Evolutionary conservation across 2,329 filamentous ascomycete species (phyloP).

Genomic region (Rhinocladiella similis): DNA sequence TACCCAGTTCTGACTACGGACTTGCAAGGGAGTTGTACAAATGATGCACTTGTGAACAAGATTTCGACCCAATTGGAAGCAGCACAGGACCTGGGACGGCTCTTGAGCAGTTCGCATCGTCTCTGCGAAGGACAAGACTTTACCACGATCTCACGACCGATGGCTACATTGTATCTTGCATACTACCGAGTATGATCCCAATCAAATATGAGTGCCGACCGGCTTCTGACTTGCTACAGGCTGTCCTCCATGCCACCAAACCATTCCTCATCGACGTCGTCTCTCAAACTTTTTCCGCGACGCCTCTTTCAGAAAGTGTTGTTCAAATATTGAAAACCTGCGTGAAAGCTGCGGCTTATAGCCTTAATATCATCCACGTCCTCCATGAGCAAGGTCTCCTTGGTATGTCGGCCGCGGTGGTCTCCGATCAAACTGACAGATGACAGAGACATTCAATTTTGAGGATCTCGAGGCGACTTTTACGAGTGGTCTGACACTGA

Average conservation of each 20-base stretch:
- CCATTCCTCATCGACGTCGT: neutral
- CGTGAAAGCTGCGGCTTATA: constrained; percentile 6
- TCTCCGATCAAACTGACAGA: neutral
- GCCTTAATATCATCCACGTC: constrained; percentile 7
- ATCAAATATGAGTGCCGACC: neutral
- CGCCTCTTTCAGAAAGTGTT: neutral
- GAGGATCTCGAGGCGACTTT: constrained; percentile 8
- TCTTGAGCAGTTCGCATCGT: constrained; percentile 2
- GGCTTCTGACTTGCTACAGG: neutral
- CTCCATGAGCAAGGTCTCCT: constrained; percentile 10
- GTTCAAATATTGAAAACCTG: constrained; percentile 1
- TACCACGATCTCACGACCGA: constrained; percentile 5
- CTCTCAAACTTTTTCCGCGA: neutral
- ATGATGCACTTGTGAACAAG: too few relatives aligned
- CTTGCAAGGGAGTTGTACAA: too few relatives aligned
- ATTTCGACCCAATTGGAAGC: neutral
- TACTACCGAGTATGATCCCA: constrained; percentile 8
- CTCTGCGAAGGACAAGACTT: constrained; percentile 3
- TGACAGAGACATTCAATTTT: constrained; percentile 9
- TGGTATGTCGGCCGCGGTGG: neutral
- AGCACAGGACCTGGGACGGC: neutral
- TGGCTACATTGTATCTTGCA: constrained; percentile 11
- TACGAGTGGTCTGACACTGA: constrained; percentile 1
- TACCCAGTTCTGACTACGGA: too few relatives aligned
- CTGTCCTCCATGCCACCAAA: neutral